Percentiles rank a stretch among this genome's conserved stretches.
These are phyloP conservation scores for Beta vulgaris DNA, from an alignment of 148 eudicot genomes.

Conservation along the genomic window DNA sequence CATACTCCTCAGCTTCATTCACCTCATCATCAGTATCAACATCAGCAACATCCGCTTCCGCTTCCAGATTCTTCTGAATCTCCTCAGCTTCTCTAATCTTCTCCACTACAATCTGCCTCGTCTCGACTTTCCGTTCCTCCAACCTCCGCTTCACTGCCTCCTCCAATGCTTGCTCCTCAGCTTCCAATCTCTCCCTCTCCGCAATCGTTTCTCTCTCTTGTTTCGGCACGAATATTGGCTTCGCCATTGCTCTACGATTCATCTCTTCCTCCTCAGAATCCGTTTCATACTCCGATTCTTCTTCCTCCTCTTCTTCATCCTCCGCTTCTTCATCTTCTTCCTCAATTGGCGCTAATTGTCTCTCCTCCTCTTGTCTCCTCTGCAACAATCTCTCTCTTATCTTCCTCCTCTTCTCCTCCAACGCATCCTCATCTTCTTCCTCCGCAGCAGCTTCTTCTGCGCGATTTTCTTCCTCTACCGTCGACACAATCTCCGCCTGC, in stretches of 20 bases:
- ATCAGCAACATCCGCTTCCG: conserved; percentile 62
- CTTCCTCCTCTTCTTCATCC: conserved; percentile 38
- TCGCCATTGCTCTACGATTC: conserved; percentile 44
- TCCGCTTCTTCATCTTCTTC: conserved; percentile 56
- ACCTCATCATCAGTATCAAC: conserved; percentile 89
- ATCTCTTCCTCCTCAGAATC: conserved; percentile 60
- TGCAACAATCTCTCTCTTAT: conserved; percentile 49
- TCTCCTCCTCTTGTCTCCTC: conserved; percentile 46
- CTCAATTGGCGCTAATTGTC: conserved; percentile 35
- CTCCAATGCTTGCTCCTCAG: conserved; percentile 54
- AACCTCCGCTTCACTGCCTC: conserved; percentile 47
- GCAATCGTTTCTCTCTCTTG: conserved; percentile 68
- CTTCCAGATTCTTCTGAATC: conserved; percentile 51
- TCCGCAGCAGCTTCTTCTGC: conserved; percentile 51
- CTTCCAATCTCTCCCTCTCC: conserved; percentile 61
- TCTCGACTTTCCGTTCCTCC: conserved; percentile 56
- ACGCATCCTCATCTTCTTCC: conserved; percentile 69
- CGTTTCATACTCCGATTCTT: conserved; percentile 63
- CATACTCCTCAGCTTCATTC: conserved; percentile 92
- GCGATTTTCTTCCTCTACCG: conserved; percentile 50
- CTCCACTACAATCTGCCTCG: conserved; percentile 64
- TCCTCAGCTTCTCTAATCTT: conserved; percentile 51
- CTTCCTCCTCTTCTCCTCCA: conserved; percentile 61
- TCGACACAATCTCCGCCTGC: conserved; percentile 69
- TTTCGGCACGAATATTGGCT: conserved; percentile 76